Percentiles rank a stretch among this genome's conserved stretches.
Evolutionary conservation across 1,139 yeast species (phyloP).

Genomic region (Petasospora rhodanensis): DNA sequence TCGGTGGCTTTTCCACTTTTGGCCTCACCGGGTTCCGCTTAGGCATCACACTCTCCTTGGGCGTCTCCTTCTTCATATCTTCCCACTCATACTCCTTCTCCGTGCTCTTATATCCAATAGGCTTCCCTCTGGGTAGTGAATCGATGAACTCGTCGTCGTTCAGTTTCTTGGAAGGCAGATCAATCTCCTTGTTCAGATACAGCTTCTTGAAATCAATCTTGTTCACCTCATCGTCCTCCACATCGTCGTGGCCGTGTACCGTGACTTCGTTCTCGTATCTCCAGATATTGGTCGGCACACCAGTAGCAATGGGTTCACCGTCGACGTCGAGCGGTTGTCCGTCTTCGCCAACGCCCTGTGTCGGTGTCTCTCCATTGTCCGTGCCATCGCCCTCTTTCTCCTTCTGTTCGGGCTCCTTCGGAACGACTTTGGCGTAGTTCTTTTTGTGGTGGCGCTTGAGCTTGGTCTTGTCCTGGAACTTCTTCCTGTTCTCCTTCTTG

Average conservation of each 20-base stretch:
- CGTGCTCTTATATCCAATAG: too few species aligned
- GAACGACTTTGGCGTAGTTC: conserved; percentile 23
- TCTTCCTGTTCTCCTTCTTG: conserved; percentile 25
- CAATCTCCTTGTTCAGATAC: conserved; percentile 9
- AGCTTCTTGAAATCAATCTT: conserved; percentile 19
- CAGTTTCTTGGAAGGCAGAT: conserved; percentile 7
- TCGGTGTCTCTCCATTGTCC: conserved; percentile 6
- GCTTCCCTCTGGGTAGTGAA: conserved; percentile 4
- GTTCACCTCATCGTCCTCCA: conserved; percentile 8
- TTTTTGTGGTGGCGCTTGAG: conserved; percentile 25
- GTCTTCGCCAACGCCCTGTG: too few species aligned
- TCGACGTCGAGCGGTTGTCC: too few species aligned
- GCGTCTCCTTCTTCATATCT: too few species aligned
- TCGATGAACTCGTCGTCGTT: conserved; percentile 8
- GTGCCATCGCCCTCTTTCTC: conserved; percentile 6
- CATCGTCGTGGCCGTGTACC: conserved; percentile 15
- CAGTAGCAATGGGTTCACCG: too few species aligned
- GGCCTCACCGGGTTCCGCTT: too few species aligned
- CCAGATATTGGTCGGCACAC: conserved; percentile 10
- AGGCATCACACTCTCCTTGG: too few species aligned
- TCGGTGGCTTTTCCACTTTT: conserved; percentile 44
- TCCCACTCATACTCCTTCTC: conserved; percentile 2
- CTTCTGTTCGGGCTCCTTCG: conserved; percentile 2
- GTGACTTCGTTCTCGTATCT: conserved; percentile 20
- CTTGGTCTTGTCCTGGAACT: conserved; percentile 24